Evolutionary conservation across 768 basidiomycete species (phyloP).

Genomic region (Boletus speciosus): DNA sequence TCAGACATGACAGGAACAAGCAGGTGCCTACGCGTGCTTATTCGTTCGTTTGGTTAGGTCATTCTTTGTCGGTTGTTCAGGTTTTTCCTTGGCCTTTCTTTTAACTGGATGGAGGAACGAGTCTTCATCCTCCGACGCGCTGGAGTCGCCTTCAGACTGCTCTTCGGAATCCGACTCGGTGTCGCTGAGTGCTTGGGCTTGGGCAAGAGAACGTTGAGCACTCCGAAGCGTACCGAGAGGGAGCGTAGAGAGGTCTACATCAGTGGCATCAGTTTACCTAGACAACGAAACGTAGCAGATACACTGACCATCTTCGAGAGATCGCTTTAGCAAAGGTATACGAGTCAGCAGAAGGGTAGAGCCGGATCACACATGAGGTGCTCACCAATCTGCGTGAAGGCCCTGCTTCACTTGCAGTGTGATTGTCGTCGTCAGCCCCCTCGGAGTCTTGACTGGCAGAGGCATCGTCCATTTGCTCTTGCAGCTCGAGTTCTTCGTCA

Average conservation of each 20-base stretch:
- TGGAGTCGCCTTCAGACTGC: constrained; percentile 12
- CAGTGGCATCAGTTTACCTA: constrained; percentile 4
- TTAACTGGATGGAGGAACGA: constrained; percentile 6
- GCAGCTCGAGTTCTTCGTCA: constrained; percentile 37
- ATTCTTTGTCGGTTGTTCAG: constrained; percentile 42
- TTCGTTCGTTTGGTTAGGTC: constrained; percentile 58
- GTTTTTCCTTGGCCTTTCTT: constrained; percentile 35
- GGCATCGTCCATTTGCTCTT: constrained; percentile 9
- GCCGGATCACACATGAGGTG: neutral
- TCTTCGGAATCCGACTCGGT: constrained; percentile 35
- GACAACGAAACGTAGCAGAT: neutral
- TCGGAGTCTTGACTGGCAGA: constrained; percentile 12
- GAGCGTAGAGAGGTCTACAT: constrained; percentile 52
- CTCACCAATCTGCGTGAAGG: constrained; percentile 20
- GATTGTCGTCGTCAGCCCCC: constrained; percentile 1
- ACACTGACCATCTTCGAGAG: constrained; percentile 27
- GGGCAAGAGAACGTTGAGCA: constrained; percentile 56
- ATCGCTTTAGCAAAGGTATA: constrained; percentile 15
- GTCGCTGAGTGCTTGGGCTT: constrained; percentile 38
- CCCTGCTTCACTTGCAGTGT: neutral
- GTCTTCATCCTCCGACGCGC: constrained; percentile 14
- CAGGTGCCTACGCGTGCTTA: constrained; percentile 79
- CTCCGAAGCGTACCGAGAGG: constrained; percentile 63
- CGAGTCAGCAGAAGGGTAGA: neutral
- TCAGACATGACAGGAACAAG: neutral